A percentile compares a stretch with the other conserved stretches of the same genome.
phyloP scores from a whole-genome alignment of 2,329 filamentous ascomycete species.

The Aspergillus novoparasiticus region DNA sequence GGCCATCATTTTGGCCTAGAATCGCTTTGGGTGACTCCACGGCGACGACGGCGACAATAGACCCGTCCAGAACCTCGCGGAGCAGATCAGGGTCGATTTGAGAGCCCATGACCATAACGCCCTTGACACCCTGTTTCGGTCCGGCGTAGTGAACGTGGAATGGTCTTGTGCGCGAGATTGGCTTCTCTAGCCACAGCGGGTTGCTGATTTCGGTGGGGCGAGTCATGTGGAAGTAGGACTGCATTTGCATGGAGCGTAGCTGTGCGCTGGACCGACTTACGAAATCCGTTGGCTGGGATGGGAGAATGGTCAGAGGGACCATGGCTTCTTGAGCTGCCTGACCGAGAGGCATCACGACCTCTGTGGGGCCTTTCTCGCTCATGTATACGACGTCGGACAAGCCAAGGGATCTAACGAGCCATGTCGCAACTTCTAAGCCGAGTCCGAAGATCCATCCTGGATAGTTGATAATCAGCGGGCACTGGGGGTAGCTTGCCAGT shows the following conservation, averaged over 20 bases:
- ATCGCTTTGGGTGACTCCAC: constrained; percentile 46
- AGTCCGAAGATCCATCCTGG: constrained; percentile 59
- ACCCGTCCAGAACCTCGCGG: constrained; percentile 55
- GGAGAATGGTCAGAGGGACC: constrained; percentile 48
- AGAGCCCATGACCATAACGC: constrained; percentile 56
- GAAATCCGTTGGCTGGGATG: constrained; percentile 48
- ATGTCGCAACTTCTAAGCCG: constrained; percentile 52
- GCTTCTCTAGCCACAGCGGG: constrained; percentile 48
- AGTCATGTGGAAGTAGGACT: constrained; percentile 61
- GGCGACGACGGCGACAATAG: constrained; percentile 56
- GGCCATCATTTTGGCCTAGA: constrained; percentile 12
- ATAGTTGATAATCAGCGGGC: constrained; percentile 59
- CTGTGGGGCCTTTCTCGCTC: constrained; percentile 50
- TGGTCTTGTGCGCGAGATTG: constrained; percentile 50
- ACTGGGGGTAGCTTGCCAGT: constrained; percentile 42
- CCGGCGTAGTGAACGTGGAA: constrained; percentile 55
- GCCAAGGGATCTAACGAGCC: constrained; percentile 49
- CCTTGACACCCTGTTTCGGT: constrained; percentile 48
- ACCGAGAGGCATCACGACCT: constrained; percentile 46
- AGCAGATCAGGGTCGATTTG: constrained; percentile 51
- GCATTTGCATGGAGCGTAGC: constrained; percentile 59
- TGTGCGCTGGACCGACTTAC: constrained; percentile 53
- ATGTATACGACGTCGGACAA: constrained; percentile 58
- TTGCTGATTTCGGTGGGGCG: constrained; percentile 29
- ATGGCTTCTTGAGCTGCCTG: constrained; percentile 40